These are phyloP conservation scores for Aspergillus flavus DNA, from an alignment of 2,329 filamentous ascomycete species.

Conservation along the genomic window DNA sequence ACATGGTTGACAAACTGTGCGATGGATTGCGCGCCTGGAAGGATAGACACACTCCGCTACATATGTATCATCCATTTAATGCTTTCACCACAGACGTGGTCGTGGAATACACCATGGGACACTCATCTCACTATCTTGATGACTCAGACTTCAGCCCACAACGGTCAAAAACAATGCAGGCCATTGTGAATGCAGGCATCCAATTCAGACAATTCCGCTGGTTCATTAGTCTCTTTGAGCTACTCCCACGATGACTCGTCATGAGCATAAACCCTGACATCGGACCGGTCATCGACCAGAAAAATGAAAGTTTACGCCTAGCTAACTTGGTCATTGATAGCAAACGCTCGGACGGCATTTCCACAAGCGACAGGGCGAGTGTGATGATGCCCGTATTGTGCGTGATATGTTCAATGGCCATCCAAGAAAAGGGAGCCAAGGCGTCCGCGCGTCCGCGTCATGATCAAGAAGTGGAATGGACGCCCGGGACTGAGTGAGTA, in stretches of 20 bases:
- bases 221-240: slow-evolving; percentile 21
- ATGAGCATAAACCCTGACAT: slow-evolving; percentile 26
- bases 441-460: slow-evolving; percentile 24
- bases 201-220: slow-evolving; percentile 26
- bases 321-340: too few species aligned
- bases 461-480: slow-evolving; percentile 11
- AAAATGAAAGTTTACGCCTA: too few species aligned
- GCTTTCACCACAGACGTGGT: slow-evolving; percentile 51
- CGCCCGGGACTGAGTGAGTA: background rate
- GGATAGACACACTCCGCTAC: slow-evolving; percentile 20
- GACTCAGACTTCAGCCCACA: slow-evolving; percentile 32
- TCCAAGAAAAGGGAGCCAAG: slow-evolving; percentile 19
- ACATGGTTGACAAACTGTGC: slow-evolving; percentile 29
- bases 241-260: slow-evolving; percentile 22
- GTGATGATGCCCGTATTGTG: slow-evolving; percentile 30
- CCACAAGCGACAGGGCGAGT: too few species aligned
- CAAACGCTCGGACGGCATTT: too few species aligned
- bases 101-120: slow-evolving; percentile 45
- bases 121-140: slow-evolving; percentile 35
- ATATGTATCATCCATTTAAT: slow-evolving; percentile 37
- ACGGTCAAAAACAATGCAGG: slow-evolving; percentile 27
- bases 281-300: slow-evolving; percentile 2
- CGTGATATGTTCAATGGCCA: slow-evolving; percentile 29
- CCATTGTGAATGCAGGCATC: slow-evolving; percentile 25
- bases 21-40: slow-evolving; percentile 24